Percentiles rank a stretch among this genome's conserved stretches.
phyloP scores from a whole-genome alignment of 176 grass and related monocot genomes.

The Aegilops umbellulata region DNA sequence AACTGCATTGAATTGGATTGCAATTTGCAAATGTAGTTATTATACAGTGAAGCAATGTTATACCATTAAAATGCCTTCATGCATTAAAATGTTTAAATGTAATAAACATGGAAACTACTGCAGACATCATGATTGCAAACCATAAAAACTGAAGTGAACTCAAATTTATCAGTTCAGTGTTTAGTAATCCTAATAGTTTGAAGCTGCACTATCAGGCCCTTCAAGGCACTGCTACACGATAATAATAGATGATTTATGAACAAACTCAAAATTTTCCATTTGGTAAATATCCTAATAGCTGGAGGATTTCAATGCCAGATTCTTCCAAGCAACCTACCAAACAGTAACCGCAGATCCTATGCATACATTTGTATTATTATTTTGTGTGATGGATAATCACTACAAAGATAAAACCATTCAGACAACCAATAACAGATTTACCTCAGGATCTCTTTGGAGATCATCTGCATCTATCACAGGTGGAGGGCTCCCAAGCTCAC shows the following conservation, averaged over 20 bases:
- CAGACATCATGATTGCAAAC: not conserved
- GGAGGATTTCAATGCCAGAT: not conserved
- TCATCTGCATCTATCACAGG: constrained; percentile 97
- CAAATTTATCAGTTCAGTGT: not conserved
- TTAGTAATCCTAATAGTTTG: constrained; percentile 9
- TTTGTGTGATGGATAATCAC: not conserved
- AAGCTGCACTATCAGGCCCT: constrained; percentile 5
- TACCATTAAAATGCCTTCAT: not conserved
- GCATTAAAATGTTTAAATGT: not conserved
- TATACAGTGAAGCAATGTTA: constrained; percentile 3
- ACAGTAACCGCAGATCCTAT: not conserved
- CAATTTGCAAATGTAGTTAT: not conserved
- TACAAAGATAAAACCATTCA: not conserved
- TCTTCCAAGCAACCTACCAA: not conserved
- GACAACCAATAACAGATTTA: constrained; percentile 30
- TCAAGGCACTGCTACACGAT: constrained; percentile 12
- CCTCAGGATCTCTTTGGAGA: constrained; percentile 76
- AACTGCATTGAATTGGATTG: not conserved
- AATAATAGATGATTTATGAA: not conserved
- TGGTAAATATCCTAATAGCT: not conserved
- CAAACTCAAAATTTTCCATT: not conserved
- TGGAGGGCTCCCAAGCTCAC: constrained; percentile 64
- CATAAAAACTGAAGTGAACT: not conserved
- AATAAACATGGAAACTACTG: not conserved
- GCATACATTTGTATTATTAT: constrained; percentile 1